Base-by-base conservation (phyloP, 164 flowering plant genomes). In the Dillenia turbinata region DNA sequence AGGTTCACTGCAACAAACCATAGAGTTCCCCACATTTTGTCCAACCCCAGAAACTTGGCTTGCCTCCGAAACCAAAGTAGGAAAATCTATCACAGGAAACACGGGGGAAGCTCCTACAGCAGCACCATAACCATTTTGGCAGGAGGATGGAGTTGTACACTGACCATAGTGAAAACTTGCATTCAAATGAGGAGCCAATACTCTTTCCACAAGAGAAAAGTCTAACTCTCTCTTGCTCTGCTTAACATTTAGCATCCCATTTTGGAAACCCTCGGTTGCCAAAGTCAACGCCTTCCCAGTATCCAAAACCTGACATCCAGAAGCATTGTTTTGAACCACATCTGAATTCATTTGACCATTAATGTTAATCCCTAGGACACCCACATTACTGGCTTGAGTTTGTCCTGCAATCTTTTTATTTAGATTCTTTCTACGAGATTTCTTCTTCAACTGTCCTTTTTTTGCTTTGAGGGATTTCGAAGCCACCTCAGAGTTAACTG, bases 381-480 rank as follows among this genome's bases (percentile, higher is more conserved):
- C 57, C 8, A 17, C 47, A 55, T 24, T 46, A 53, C 56, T 49
- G 50, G 2, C 57, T 54, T 53, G 69, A 49, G 50, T n/a, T 26
- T 49, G 49, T 12, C 61, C 67, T 11, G 16, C 66, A 14, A 61
- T 76, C 12, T 57, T 66, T 19, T 64, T 54, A 17, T 46, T 46
- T 47, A 54, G 66, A 58, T 65, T 82, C 69, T 54, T 77, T 64
- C 62, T 83, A 12, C 49, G 33, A 52, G 13, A 47, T 57, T 59
- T 80, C 69, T 79, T 87, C 54, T 79, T 90, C 44, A 70, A 71
- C 13, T 75, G 74, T 8, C 57, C 59, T 66, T 83, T 87, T 74
- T 80, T 93, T 40, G 87, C 70, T 73, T 88, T 88, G 12, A 76
- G 78, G 53, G 74, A 60, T 57, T 73, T 73, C 44, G 63, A 63